Percentiles rank a stretch among this genome's conserved stretches.
Evolutionary conservation across 805 yeast genomes (phyloP).

Genomic region (Peterozyma toletana): DNA sequence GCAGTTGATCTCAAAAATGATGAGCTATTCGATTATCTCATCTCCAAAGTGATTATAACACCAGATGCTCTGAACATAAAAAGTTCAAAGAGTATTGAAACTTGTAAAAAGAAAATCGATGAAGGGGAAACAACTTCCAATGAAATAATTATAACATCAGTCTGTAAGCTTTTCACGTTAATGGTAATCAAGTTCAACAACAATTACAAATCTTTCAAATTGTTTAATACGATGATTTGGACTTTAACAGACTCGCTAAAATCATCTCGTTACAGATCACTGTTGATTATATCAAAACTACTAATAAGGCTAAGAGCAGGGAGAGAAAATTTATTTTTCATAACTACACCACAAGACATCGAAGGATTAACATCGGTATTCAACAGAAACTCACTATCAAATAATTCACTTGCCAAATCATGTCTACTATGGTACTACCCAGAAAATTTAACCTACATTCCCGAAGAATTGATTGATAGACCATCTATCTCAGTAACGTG

Average conservation of each 20-base stretch:
- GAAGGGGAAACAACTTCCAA: not conserved
- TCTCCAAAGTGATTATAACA: not conserved
- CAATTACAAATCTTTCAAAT: not conserved
- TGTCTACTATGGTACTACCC: slow-evolving; percentile 52
- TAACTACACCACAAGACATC: slow-evolving; percentile 51
- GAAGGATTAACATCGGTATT: slow-evolving; percentile 59
- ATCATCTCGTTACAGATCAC: slow-evolving; percentile 25
- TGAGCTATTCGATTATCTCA: not conserved
- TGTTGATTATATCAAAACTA: slow-evolving; percentile 43
- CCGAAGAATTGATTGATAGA: slow-evolving; percentile 30
- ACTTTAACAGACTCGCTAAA: slow-evolving; percentile 29
- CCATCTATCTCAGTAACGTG: slow-evolving; percentile 25
- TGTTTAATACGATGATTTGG: slow-evolving; percentile 23
- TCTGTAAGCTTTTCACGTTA: slow-evolving; percentile 11
- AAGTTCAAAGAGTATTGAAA: not conserved
- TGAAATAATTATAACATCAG: slow-evolving; percentile 13
- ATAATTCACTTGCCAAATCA: too few species aligned
- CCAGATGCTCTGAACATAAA: not conserved
- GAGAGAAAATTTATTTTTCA: slow-evolving; percentile 33
- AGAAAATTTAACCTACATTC: slow-evolving; percentile 43
- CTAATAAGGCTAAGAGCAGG: slow-evolving; percentile 49
- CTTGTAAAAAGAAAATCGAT: not conserved
- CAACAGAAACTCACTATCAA: slow-evolving; percentile 32
- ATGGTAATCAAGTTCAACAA: not conserved
- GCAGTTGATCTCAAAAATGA: not conserved